These are phyloP conservation scores for Blastobotrys apis DNA, from an alignment of 1,139 yeast genomes.

Conservation along the genomic window DNA sequence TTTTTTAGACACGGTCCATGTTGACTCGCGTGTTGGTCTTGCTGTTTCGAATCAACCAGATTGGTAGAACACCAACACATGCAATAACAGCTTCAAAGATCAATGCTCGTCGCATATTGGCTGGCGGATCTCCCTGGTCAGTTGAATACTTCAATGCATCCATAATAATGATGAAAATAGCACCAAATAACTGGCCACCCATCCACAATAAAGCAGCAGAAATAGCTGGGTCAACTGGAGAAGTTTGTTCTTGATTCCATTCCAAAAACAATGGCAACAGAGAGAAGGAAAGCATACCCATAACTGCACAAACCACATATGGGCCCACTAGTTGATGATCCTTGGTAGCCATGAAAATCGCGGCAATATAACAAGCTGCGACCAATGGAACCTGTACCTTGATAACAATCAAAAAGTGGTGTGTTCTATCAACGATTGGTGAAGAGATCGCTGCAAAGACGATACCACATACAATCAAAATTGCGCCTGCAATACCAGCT, in stretches of 20 bases:
- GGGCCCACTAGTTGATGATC: slow-evolving; percentile 32
- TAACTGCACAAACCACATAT: slow-evolving; percentile 32
- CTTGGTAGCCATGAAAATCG: slow-evolving; percentile 32
- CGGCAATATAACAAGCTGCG: slow-evolving; percentile 32
- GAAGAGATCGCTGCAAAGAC: slow-evolving; percentile 33
- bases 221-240: slow-evolving; percentile 35
- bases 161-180: slow-evolving; percentile 35
- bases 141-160: slow-evolving; percentile 31
- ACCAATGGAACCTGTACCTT: slow-evolving; percentile 31
- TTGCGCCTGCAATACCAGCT: slow-evolving; percentile 37
- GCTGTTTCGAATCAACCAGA: slow-evolving; percentile 20
- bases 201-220: slow-evolving; percentile 34
- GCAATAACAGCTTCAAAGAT: slow-evolving; percentile 36
- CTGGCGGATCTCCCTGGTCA: slow-evolving; percentile 32
- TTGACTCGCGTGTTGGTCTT: slow-evolving; percentile 21
- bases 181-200: slow-evolving; percentile 37
- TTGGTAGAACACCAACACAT: slow-evolving; percentile 27
- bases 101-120: slow-evolving; percentile 33
- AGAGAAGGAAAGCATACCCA: slow-evolving; percentile 36
- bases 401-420: slow-evolving; percentile 27
- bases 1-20: no score
- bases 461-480: slow-evolving; percentile 34
- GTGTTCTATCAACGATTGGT: slow-evolving; percentile 33
- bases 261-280: slow-evolving; percentile 35
- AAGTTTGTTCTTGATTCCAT: slow-evolving; percentile 36